Evolutionary conservation across 2,329 filamentous ascomycete genomes (phyloP).

Genomic region (Blastomyces percursus): DNA sequence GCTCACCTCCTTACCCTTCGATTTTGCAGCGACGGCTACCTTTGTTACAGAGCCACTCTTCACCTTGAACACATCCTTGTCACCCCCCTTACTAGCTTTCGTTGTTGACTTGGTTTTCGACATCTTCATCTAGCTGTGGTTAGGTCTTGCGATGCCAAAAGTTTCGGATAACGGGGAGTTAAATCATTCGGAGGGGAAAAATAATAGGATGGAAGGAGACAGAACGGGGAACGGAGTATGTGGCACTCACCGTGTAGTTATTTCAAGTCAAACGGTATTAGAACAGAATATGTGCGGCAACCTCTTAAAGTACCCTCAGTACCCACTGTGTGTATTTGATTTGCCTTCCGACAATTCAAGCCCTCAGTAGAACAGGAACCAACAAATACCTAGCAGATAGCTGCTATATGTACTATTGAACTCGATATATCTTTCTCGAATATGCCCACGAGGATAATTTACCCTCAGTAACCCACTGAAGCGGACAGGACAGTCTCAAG

Average conservation of each 20-base stretch:
- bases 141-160: conserved; percentile 9
- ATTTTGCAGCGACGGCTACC: conserved; percentile 32
- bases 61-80: conserved; percentile 38
- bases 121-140: conserved; percentile 27
- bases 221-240: too few species aligned
- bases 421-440: conserved; percentile 4
- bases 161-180: neutral
- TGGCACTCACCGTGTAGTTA: neutral
- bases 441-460: conserved; percentile 9
- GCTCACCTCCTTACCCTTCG: conserved; percentile 24
- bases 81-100: conserved; percentile 21
- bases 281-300: conserved; percentile 3
- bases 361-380: conserved; percentile 6
- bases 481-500: conserved; percentile 8
- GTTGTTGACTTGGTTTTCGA: conserved; percentile 32
- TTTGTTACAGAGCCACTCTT: conserved; percentile 39
- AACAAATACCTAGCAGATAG: neutral
- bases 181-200: neutral
- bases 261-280: neutral
- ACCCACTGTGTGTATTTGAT: conserved; percentile 2
- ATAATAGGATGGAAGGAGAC: neutral
- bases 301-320: conserved; percentile 3
- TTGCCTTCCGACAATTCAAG: conserved; percentile 4
- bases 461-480: conserved; percentile 15
- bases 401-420: neutral